A percentile compares a stretch with the other conserved stretches of the same genome.
Conservation (phyloP, 768 basidiomycete genomes). For the Naganishia friedmannii region DNA sequence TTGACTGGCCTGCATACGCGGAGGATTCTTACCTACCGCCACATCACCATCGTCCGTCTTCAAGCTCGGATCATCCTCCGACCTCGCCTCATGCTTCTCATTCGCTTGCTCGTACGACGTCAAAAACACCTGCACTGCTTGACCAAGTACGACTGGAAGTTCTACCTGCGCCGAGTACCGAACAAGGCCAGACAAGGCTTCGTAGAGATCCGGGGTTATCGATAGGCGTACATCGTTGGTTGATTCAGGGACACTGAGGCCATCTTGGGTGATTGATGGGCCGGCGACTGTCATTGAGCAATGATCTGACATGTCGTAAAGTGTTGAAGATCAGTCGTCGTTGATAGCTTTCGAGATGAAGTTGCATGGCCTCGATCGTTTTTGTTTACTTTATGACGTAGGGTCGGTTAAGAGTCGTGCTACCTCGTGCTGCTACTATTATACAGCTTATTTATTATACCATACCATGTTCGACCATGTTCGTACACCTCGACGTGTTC, state of each 20-base stretch:
- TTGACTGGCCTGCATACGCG: no score
- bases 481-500: no score
- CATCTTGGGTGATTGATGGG: not conserved
- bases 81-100: not conserved
- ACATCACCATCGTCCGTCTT: no score
- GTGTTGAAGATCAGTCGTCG: no score
- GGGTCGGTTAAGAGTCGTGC: no score
- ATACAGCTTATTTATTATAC: no score
- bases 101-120: not conserved
- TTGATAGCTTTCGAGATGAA: no score
- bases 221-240: not conserved
- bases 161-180: not conserved
- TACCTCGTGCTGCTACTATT: no score
- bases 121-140: not conserved
- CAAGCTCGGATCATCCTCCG: not conserved
- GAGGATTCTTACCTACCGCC: no score
- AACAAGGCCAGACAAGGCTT: not conserved
- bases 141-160: not conserved
- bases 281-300: not conserved
- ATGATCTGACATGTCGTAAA: not conserved
- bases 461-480: no score
- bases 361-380: no score
- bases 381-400: slow-evolving; percentile 12
- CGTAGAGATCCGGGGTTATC: slow-evolving; percentile 10
- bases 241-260: not conserved